Evolutionary conservation across 2,329 filamentous ascomycete genomes (phyloP), one percentile per base, ranked within the genome.

Genomic region (Didymella sp.): DNA sequence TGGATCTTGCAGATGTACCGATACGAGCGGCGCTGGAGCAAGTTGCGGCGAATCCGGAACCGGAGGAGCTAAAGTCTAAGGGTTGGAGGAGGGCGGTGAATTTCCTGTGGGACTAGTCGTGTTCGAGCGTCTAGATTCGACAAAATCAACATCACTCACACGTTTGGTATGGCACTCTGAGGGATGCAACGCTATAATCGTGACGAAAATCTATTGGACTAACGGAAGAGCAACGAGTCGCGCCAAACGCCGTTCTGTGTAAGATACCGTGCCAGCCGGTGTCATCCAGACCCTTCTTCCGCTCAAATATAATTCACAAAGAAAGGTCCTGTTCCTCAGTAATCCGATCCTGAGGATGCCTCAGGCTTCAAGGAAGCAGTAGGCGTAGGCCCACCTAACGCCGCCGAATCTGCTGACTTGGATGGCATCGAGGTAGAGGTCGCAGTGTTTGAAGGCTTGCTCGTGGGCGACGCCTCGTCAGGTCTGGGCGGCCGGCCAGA

Each of bases 1-100:
- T 80, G 7, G 42, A 61, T 8, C 31, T 70, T 7, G 37, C 57
- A 1, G 64, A 69, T 2, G 59, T 71, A 19, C 68, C 68, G 0
- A 61, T 71, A 22, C 51, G 66, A 13, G 66, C 66, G 21, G 68
- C 67, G 12, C 50, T 71, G 3, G 62, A 67, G 6, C 63, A 68
- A 31, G 59, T 70, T 8, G 56, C 55, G 11, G 58, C 43, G 21
- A 35, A 63, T 49, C 66, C 64, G 15, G 67, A 70, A 44, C 61
- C 60, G 2, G 25, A 51, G 9, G 67, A 69, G n/a, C 60, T 59
- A 0, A 61, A 61, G 42, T 38, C 37, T 9, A 58, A 44, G 22
- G 63, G 64, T 4, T 65, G 64, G 66, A 64, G 47, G 22, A 56
- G 53, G 13, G 37, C 47, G 7, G 40, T 59, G 13, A 56, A 50